Percentiles rank a stretch among this genome's conserved stretches.
Evolutionary conservation across 31 red algal species (phyloP).

Genomic region (Asparagopsis taxiformis): DNA sequence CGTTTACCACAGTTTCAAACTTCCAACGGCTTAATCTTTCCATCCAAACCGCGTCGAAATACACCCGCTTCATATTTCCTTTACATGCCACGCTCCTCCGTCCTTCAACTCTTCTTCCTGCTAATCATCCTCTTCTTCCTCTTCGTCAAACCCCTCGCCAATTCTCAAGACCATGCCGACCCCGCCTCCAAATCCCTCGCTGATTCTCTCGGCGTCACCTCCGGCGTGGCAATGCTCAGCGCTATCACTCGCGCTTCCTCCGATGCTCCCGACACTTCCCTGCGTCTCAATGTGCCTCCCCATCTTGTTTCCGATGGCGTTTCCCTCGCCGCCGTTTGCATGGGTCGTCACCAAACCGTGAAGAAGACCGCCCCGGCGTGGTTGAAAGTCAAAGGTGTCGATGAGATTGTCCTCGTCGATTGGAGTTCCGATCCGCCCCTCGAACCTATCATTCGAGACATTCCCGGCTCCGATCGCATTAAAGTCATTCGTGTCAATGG

Average conservation of each 20-base stretch:
- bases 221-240: slow-evolving; percentile 21
- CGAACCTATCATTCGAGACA: slow-evolving; percentile 22
- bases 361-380: slow-evolving; percentile 56
- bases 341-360: slow-evolving; percentile 49
- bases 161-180: slow-evolving; percentile 4
- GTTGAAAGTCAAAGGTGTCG: slow-evolving; percentile 38
- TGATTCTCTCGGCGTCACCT: slow-evolving; percentile 7
- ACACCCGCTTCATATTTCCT: slow-evolving; percentile 13
- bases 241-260: slow-evolving; percentile 1
- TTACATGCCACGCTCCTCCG: slow-evolving; percentile 24
- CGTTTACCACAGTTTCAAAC: slow-evolving; percentile 48
- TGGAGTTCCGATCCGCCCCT: slow-evolving; percentile 70
- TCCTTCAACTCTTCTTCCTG: slow-evolving; percentile 25
- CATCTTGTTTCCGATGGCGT: slow-evolving; percentile 31
- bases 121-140: slow-evolving; percentile 25
- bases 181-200: slow-evolving; percentile 18
- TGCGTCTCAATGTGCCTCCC: slow-evolving; percentile 9
- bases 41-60: slow-evolving; percentile 21
- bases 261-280: neutral
- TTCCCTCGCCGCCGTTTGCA: slow-evolving; percentile 45
- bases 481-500: slow-evolving; percentile 62
- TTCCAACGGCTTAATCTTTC: slow-evolving; percentile 22
- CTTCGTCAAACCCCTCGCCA: too few relatives aligned
- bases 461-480: slow-evolving; percentile 22
- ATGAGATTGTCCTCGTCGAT: slow-evolving; percentile 71